Conservation (phyloP, 1,139 yeast species). For the Spathaspora sp. region DNA sequence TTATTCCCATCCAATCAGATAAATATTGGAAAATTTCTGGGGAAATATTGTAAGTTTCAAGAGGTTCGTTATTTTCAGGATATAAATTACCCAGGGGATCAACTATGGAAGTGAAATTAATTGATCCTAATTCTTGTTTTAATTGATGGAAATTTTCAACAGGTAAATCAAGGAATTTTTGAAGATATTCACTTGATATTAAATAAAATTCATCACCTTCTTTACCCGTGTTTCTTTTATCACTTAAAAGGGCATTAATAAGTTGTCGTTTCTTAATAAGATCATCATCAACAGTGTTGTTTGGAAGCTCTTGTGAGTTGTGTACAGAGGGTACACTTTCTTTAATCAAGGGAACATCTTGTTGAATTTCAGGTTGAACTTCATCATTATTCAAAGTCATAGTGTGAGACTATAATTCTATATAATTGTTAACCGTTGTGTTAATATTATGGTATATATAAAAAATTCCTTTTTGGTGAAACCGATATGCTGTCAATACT, state of each 20-base stretch:
- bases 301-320: neutral
- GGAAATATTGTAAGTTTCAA: slow-evolving; percentile 34
- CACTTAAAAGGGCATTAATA: slow-evolving; percentile 21
- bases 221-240: slow-evolving; percentile 15
- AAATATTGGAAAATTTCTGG: slow-evolving; percentile 44
- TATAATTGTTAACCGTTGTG: neutral
- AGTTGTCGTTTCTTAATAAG: slow-evolving; percentile 21
- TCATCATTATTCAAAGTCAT: neutral
- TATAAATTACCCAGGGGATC: slow-evolving; percentile 33
- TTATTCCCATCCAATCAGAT: slow-evolving; percentile 54
- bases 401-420: neutral
- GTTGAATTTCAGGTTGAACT: neutral
- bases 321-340: neutral
- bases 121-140: slow-evolving; percentile 28
- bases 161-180: slow-evolving; percentile 25
- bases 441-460: neutral
- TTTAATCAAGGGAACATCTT: neutral
- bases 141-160: slow-evolving; percentile 27
- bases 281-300: slow-evolving; percentile 6
- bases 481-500: neutral
- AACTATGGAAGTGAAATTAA: slow-evolving; percentile 30
- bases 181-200: slow-evolving; percentile 32
- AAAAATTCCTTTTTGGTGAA: neutral
- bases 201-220: slow-evolving; percentile 42
- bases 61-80: slow-evolving; percentile 28